A percentile compares a stretch with the other conserved stretches of the same genome.
phyloP scores from a whole-genome alignment of 306 rosid species.

The Carpinus viminea region DNA sequence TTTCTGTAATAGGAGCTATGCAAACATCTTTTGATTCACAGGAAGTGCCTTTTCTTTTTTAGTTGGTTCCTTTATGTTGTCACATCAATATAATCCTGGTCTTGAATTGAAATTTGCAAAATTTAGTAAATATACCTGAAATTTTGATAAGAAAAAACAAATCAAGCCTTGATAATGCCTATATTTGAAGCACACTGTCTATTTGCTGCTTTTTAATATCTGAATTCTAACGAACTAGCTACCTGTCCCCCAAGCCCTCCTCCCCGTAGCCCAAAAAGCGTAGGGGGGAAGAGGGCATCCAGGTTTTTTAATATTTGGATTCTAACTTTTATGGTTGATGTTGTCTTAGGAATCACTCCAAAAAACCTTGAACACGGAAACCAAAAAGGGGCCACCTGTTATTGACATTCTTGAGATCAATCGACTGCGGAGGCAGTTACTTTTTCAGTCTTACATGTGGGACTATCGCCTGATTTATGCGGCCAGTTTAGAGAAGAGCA shows the following conservation, averaged over 20 bases:
- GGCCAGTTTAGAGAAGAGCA: conserved; percentile 40
- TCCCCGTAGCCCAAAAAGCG: too few relatives aligned
- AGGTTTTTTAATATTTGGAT: conserved; percentile 18
- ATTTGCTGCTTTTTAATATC: conserved; percentile 15
- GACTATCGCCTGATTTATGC: conserved; percentile 69
- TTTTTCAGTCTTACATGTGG: conserved; percentile 87
- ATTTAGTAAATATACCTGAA: not conserved
- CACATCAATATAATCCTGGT: not conserved
- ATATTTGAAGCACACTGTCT: conserved; percentile 17
- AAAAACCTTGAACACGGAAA: conserved; percentile 55
- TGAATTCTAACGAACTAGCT: conserved; percentile 14
- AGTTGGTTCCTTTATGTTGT: not conserved
- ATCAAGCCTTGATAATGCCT: conserved; percentile 20
- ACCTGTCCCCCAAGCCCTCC: too few relatives aligned
- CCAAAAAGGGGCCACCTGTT: conserved; percentile 55
- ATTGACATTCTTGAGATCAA: conserved; percentile 86
- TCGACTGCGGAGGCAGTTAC: conserved; percentile 71
- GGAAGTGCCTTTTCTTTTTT: not conserved
- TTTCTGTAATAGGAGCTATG: not conserved
- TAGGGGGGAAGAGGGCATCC: too few relatives aligned
- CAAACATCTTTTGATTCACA: conserved; percentile 7
- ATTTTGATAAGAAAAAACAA: not conserved
- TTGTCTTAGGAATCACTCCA: conserved; percentile 64
- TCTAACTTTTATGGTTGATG: conserved; percentile 18
- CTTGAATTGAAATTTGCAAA: not conserved